These are phyloP conservation scores for Calonectria hawksworthii DNA, from an alignment of 2,329 filamentous ascomycete species.

Conservation along the genomic window DNA sequence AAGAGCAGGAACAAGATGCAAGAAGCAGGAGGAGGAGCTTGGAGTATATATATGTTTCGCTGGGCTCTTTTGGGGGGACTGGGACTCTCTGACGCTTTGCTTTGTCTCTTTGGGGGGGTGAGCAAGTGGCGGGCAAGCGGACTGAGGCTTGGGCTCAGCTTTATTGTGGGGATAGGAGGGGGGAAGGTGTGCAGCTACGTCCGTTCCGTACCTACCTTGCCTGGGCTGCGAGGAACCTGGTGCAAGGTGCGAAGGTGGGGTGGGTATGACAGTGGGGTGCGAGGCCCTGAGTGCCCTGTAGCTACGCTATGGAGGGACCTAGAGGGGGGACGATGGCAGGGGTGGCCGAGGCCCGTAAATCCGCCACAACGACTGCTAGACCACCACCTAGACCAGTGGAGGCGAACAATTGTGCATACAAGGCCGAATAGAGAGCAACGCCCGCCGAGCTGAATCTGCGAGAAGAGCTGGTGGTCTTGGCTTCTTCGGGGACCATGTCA, in stretches of 20 bases:
- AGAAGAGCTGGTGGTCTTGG: constrained; percentile 8
- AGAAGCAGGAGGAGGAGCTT: constrained; percentile 37
- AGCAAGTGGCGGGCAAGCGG: constrained; percentile 22
- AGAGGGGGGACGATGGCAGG: constrained; percentile 19
- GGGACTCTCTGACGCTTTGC: constrained; percentile 21
- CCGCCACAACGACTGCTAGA: constrained; percentile 22
- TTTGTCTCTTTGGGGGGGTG: constrained; percentile 22
- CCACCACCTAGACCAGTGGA: constrained; percentile 7
- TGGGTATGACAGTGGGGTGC: constrained; percentile 39
- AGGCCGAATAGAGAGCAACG: not conserved
- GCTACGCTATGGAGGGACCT: constrained; percentile 29
- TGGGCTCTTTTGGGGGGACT: constrained; percentile 22
- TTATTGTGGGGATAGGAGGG: constrained; percentile 29
- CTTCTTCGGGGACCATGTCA: constrained; percentile 1
- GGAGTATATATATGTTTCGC: constrained; percentile 44
- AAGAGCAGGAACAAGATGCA: constrained; percentile 36
- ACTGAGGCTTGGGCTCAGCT: constrained; percentile 34
- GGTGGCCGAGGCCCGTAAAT: constrained; percentile 6
- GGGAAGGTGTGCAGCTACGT: constrained; percentile 23
- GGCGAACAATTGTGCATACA: constrained; percentile 26
- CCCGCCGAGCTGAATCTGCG: constrained; percentile 1
- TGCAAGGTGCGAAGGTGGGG: constrained; percentile 35
- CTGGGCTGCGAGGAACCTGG: constrained; percentile 14
- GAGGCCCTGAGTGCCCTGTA: constrained; percentile 25
- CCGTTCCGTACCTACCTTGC: constrained; percentile 21